phyloP scores from a whole-genome alignment of 1,284 basidiomycete genomes.

The Ustilago curta region DNA sequence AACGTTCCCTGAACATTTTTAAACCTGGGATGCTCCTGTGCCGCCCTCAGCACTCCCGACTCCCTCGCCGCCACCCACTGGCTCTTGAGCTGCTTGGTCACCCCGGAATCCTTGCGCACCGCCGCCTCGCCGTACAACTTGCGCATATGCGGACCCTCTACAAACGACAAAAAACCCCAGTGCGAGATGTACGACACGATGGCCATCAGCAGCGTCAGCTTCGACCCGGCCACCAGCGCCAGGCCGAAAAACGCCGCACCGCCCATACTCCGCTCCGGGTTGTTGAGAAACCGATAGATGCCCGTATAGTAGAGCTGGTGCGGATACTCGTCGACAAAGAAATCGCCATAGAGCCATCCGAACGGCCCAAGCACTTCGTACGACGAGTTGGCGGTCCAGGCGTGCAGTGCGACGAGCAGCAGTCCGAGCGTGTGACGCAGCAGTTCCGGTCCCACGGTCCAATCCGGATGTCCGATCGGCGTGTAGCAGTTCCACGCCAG shows the following conservation, averaged over 20 bases:
- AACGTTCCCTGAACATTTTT: constrained; percentile 91
- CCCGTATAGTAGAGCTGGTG: constrained; percentile 92
- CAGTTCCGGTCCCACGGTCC: constrained; percentile 89
- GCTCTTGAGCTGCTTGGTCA: constrained; percentile 94
- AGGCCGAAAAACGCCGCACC: constrained; percentile 95
- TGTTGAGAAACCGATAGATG: constrained; percentile 92
- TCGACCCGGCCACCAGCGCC: constrained; percentile 87
- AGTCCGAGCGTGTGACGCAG: constrained; percentile 76
- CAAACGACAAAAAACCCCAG: constrained; percentile 69
- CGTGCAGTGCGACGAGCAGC: constrained; percentile 84
- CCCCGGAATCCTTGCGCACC: constrained; percentile 91
- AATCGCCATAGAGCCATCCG: constrained; percentile 74
- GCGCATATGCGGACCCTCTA: constrained; percentile 87
- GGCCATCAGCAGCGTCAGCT: constrained; percentile 85
- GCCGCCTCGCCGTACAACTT: constrained; percentile 88
- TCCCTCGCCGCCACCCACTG: constrained; percentile 80
- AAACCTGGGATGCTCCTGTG: constrained; percentile 72
- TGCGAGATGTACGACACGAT: constrained; percentile 79
- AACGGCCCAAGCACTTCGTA: constrained; percentile 86
- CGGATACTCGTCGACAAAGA: constrained; percentile 92
- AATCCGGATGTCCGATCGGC: constrained; percentile 71
- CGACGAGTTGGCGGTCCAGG: constrained; percentile 90
- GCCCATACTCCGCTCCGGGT: constrained; percentile 89
- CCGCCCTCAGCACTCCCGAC: constrained; percentile 66
- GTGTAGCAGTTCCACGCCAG: constrained; percentile 63